These are phyloP conservation scores for Trichoderma gracile DNA, from an alignment of 2,329 filamentous ascomycete species.

Conservation along the genomic window DNA sequence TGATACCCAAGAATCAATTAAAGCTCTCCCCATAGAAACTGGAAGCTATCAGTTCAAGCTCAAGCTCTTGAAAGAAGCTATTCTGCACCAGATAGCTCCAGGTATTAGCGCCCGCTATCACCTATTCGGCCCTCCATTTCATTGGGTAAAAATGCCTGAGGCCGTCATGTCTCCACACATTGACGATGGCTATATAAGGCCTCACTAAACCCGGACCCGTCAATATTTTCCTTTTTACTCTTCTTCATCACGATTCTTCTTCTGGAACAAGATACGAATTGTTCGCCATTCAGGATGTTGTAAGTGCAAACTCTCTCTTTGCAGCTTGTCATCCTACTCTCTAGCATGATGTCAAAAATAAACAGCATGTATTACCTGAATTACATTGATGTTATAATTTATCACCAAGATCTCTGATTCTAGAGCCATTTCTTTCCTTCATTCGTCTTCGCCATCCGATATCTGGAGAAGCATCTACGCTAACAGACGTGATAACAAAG, in stretches of 20 bases:
- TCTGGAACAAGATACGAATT: conserved; percentile 21
- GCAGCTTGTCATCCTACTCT: conserved; percentile 1
- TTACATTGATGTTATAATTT: conserved; percentile 57
- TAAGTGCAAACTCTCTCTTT: conserved; percentile 1
- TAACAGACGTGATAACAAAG: conserved; percentile 7
- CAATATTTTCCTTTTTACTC: background rate
- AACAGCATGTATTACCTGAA: conserved; percentile 63
- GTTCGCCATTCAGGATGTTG: conserved; percentile 15
- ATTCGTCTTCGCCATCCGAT: background rate
- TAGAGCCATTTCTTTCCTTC: conserved; percentile 26
- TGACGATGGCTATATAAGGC: conserved; percentile 6
- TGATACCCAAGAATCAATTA: conserved; percentile 39
- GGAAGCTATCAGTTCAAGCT: background rate
- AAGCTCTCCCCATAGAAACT: conserved; percentile 3
- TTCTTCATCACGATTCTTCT: conserved; percentile 12
- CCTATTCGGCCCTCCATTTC: background rate
- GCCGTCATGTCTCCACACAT: conserved; percentile 25
- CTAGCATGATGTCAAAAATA: conserved; percentile 54
- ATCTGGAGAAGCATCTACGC: conserved; percentile 1
- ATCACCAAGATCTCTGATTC: conserved; percentile 73
- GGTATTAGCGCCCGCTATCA: background rate
- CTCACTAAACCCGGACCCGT: background rate
- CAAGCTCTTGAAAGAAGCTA: too few species aligned
- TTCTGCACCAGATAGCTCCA: too few species aligned
- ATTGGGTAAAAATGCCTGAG: conserved; percentile 7